phyloP scores from a whole-genome alignment of 225 moss, liverwort and hornwort species.

The Physcomitrium patens region DNA sequence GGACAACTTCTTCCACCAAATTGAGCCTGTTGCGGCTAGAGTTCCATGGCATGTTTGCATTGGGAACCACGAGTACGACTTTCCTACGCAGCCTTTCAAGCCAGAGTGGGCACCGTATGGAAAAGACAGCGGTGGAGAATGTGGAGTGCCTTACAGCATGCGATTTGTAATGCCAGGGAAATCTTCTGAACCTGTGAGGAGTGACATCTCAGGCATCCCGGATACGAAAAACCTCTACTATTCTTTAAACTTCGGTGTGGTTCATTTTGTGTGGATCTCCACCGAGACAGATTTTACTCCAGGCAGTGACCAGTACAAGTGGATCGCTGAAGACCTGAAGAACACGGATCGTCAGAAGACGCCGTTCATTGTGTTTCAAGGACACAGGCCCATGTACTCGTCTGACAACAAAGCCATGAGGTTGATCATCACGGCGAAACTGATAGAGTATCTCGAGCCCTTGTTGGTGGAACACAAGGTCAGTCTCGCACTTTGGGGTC shows the following conservation, averaged over 20 bases:
- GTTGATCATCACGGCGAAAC: conserved; percentile 34
- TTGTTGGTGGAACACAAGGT: conserved; percentile 71
- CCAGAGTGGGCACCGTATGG: conserved; percentile 78
- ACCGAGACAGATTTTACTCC: conserved; percentile 79
- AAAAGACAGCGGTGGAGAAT: conserved; percentile 90
- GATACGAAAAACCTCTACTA: conserved; percentile 82
- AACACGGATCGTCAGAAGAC: conserved; percentile 59
- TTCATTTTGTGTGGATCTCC: conserved; percentile 89
- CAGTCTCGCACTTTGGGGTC: conserved; percentile 81
- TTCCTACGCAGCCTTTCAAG: conserved; percentile 80
- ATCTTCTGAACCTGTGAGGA: conserved; percentile 45
- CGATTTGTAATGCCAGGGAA: conserved; percentile 91
- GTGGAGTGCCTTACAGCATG: conserved; percentile 93
- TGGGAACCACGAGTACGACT: conserved; percentile 96
- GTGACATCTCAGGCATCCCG: conserved; percentile 34
- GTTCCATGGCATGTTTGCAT: conserved; percentile 86
- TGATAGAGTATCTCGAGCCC: conserved; percentile 78
- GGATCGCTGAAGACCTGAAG: conserved; percentile 70
- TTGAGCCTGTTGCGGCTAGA: conserved; percentile 77
- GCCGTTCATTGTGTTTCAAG: conserved; percentile 83
- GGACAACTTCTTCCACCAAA: conserved; percentile 86
- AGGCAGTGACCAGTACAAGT: conserved; percentile 71
- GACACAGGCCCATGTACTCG: conserved; percentile 94
- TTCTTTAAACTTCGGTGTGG: conserved; percentile 73
- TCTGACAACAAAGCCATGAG: conserved; percentile 43